Evolutionary conservation across 2,329 filamentous ascomycete species (phyloP), one percentile per base, ranked within the genome.

Genomic region (Metarhizium robertsii): DNA sequence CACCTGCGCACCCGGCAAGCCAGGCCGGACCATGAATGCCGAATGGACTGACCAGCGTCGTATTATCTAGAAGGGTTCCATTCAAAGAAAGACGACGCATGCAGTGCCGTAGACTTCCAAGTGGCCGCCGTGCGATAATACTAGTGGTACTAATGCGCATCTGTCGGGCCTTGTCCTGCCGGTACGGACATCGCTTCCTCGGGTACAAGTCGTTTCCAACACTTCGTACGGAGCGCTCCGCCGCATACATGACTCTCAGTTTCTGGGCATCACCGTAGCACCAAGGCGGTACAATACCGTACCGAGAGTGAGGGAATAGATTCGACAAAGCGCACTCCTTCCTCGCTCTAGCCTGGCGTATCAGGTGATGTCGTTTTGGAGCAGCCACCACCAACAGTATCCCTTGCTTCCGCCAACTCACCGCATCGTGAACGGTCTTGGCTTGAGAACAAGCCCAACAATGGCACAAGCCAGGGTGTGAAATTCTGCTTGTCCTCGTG

Each of bases 401-500:
- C 34, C 51, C 54, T 38, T 53, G 46, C 8, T n/a, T 47, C 32
- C 40, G 47, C 40, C 45, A 57, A 46, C 49, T 57, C 55, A 54
- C 55, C 55, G 52, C 52, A 54, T 54, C 36, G 47, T 48, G 13
- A 48, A 40, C 38, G 25, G 52, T 49, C 48, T 54, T 43, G 52
- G 51, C 55, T 53, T 50, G 25, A 47, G 10, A 14, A 30, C 45
- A 30, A 38, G 46, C 34, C 25, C 40, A 50, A 43, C n/a, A 38
- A 34, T 49, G 20, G 50, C 25, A 38, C 20, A 7, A n/a, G 50
- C 54, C 25, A 50, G 50, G 47, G 43, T 51, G 38, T 48, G 40
- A 56, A 53, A 54, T 52, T 54, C 55, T 57, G 52, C 48, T 48
- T 49, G 43, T 52, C 52, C 48, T 57, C 48, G 55, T 57, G 52